Evolutionary conservation across 2,329 filamentous ascomycete genomes (phyloP).

Genomic region (Pseudogymnoascus destructans): DNA sequence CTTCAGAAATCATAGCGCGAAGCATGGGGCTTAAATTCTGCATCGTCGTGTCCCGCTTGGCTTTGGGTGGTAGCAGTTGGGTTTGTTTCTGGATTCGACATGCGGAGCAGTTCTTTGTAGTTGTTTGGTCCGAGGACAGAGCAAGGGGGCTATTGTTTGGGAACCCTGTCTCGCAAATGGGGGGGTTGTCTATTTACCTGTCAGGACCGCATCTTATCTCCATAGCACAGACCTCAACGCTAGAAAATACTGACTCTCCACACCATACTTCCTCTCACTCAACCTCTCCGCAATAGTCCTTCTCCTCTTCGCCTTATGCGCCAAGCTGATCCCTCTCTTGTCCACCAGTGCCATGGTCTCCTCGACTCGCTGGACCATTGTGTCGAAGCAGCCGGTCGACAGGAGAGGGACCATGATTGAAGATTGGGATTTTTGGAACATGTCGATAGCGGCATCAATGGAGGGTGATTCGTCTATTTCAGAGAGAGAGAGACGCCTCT

Average conservation of each 20-base stretch:
- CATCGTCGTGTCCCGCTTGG: not conserved
- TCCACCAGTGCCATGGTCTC: not conserved
- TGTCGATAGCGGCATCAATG: not conserved
- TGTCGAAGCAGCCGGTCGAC: not conserved
- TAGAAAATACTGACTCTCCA: not conserved
- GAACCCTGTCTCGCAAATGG: not conserved
- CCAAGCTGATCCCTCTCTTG: not conserved
- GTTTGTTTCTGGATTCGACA: not conserved
- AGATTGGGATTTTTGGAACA: not conserved
- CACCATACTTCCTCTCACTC: not conserved
- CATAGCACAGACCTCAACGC: not conserved
- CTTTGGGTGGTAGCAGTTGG: not conserved
- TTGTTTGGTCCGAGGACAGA: not conserved
- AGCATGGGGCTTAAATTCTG: not conserved
- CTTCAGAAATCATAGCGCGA: not conserved
- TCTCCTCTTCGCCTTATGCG: not conserved
- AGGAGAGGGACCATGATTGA: not conserved
- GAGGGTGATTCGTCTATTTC: not conserved
- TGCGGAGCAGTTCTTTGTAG: not conserved
- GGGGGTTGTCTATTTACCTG: not conserved
- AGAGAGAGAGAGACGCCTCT: not conserved
- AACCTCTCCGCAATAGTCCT: not conserved
- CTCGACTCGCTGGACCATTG: not conserved
- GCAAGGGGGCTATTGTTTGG: no score
- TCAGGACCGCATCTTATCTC: not conserved